A percentile compares a stretch with the other conserved stretches of the same genome.
phyloP scores from a whole-genome alignment of 441 rosid species.

The Brassica hybrid region DNA sequence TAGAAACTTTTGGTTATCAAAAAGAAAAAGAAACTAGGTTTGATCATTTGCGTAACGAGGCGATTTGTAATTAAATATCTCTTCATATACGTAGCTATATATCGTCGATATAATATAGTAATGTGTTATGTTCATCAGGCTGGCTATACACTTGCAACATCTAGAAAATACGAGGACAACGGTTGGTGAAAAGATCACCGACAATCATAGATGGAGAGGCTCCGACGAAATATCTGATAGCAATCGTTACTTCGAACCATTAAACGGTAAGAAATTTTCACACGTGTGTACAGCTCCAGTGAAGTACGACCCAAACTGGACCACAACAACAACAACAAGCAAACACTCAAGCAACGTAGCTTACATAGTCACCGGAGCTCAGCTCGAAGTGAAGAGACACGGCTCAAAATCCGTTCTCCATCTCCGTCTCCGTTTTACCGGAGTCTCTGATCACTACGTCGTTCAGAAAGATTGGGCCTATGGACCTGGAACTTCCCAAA shows the following conservation, averaged over 20 bases:
- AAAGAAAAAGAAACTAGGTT: neutral
- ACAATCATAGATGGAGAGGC: constrained; percentile 62
- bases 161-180: constrained; percentile 59
- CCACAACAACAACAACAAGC: constrained; percentile 4
- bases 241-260: constrained; percentile 59
- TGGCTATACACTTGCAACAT: constrained; percentile 82
- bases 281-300: constrained; percentile 81
- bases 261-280: constrained; percentile 65
- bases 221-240: constrained; percentile 51
- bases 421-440: constrained; percentile 70
- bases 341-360: constrained; percentile 37
- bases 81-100: neutral
- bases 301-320: constrained; percentile 61
- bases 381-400: constrained; percentile 72
- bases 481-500: constrained; percentile 58
- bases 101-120: neutral
- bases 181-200: constrained; percentile 60
- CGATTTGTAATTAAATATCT: neutral
- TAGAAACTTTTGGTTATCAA: neutral
- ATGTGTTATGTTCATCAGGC: constrained; percentile 43
- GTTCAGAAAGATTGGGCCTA: constrained; percentile 66
- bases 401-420: constrained; percentile 71
- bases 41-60: neutral
- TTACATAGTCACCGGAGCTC: constrained; percentile 90
- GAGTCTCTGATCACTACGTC: constrained; percentile 51